phyloP scores from a whole-genome alignment of 1,284 basidiomycete genomes.

The Cutaneotrichosporon sp. region DNA sequence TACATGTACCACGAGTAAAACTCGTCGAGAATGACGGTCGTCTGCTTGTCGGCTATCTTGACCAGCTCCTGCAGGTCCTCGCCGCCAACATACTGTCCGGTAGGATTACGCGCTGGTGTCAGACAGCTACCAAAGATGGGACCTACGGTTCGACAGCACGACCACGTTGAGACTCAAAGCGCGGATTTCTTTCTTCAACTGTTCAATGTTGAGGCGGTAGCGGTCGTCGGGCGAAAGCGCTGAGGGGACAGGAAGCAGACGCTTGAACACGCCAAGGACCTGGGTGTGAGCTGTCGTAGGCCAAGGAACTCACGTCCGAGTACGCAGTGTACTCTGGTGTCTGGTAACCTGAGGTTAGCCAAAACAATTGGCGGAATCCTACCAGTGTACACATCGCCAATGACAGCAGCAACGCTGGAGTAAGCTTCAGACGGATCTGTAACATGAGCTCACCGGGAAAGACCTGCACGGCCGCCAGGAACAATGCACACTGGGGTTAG shows the following conservation, averaged over 20 bases:
- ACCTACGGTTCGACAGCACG: constrained; percentile 66
- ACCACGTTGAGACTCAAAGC: constrained; percentile 78
- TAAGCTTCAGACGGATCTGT: constrained; percentile 22
- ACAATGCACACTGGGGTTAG: constrained; percentile 43
- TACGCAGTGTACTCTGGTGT: constrained; percentile 47
- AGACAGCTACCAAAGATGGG: not conserved
- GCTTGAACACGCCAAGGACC: constrained; percentile 78
- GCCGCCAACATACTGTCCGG: constrained; percentile 70
- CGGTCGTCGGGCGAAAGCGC: constrained; percentile 49
- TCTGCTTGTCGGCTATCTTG: constrained; percentile 57
- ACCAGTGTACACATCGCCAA: constrained; percentile 37
- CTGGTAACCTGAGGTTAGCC: constrained; percentile 25
- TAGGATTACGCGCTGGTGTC: constrained; percentile 51
- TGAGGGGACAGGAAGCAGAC: constrained; percentile 82
- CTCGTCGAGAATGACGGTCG: constrained; percentile 78
- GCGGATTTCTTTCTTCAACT: constrained; percentile 58
- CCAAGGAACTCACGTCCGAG: constrained; percentile 52
- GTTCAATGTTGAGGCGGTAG: constrained; percentile 66
- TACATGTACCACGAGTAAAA: constrained; percentile 68
- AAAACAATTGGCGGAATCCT: not conserved
- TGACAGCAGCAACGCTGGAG: constrained; percentile 1
- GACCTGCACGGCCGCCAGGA: constrained; percentile 79
- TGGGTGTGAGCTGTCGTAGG: constrained; percentile 51
- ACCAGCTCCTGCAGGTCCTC: constrained; percentile 77
- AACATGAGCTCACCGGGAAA: constrained; percentile 85